Conservation (phyloP, 208 protist genomes). For the Acanthamoeba royreba region DNA sequence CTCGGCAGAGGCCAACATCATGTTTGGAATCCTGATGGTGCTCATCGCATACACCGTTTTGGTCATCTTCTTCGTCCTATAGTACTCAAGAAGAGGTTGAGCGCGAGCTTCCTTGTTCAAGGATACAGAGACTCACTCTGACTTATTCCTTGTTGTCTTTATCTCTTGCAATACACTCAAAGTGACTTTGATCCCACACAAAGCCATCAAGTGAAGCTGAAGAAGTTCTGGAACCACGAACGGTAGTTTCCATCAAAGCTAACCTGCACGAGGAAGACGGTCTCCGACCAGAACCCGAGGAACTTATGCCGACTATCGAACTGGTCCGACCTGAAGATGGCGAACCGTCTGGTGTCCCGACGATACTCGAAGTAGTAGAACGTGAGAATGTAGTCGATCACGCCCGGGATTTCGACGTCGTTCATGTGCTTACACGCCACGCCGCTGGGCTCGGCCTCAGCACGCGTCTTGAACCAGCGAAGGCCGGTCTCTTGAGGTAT, state of each 20-base stretch:
- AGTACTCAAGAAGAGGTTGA: too few relatives aligned
- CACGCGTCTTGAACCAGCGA: background rate
- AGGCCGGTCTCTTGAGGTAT: background rate
- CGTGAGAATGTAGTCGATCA: background rate
- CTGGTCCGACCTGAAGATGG: background rate
- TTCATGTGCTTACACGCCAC: background rate
- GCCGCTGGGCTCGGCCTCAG: too few relatives aligned
- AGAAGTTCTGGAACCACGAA: background rate
- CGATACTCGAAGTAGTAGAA: background rate
- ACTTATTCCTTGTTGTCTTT: too few relatives aligned
- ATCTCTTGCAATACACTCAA: too few relatives aligned
- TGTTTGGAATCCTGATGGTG: too few relatives aligned
- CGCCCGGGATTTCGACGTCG: background rate
- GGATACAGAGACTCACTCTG: too few relatives aligned
- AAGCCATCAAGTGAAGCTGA: too few relatives aligned
- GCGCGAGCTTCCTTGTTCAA: too few relatives aligned
- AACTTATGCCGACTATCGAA: background rate
- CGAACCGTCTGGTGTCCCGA: background rate
- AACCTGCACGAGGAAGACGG: background rate
- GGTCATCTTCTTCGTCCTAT: too few relatives aligned
- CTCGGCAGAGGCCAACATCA: too few relatives aligned
- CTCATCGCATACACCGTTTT: too few relatives aligned
- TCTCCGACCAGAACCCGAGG: background rate
- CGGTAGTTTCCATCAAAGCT: background rate
- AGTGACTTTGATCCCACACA: too few relatives aligned